Percentiles rank a stretch among this genome's conserved stretches.
phyloP scores from a whole-genome alignment of 2,329 filamentous ascomycete genomes.

The Leptographium flavum region DNA sequence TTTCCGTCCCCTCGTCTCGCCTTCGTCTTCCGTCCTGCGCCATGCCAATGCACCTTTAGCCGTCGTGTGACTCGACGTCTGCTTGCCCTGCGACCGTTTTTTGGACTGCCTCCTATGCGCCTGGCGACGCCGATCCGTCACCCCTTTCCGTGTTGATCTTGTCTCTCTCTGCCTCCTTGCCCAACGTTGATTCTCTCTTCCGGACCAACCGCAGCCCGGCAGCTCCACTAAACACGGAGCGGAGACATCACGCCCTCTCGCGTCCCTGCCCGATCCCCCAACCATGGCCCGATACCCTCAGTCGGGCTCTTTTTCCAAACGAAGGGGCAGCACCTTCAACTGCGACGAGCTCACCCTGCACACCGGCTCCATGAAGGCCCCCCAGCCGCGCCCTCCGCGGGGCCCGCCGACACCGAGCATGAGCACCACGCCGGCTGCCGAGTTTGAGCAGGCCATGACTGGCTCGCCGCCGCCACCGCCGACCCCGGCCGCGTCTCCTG shows the following conservation, averaged over 20 bases:
- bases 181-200: neutral
- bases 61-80: neutral
- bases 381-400: constrained; percentile 32
- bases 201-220: neutral
- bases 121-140: neutral
- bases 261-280: neutral
- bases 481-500: constrained; percentile 51
- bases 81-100: neutral
- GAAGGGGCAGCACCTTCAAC: constrained; percentile 41
- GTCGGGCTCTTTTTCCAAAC: constrained; percentile 46
- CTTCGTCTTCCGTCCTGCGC: neutral
- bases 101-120: neutral
- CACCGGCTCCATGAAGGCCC: constrained; percentile 33
- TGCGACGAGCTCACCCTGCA: constrained; percentile 42
- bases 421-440: constrained; percentile 43
- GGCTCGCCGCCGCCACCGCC: constrained; percentile 50
- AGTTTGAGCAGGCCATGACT: constrained; percentile 47
- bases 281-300: constrained; percentile 29
- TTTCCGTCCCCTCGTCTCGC: neutral
- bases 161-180: neutral
- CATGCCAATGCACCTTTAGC: constrained; percentile 3
- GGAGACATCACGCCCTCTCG: neutral
- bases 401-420: constrained; percentile 54
- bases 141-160: too few relatives aligned
- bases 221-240: neutral